Evolutionary conservation across 495 filamentous ascomycete genomes (phyloP), one percentile per base, ranked within the genome.

Genomic region (Lineolata rhizophorae): DNA sequence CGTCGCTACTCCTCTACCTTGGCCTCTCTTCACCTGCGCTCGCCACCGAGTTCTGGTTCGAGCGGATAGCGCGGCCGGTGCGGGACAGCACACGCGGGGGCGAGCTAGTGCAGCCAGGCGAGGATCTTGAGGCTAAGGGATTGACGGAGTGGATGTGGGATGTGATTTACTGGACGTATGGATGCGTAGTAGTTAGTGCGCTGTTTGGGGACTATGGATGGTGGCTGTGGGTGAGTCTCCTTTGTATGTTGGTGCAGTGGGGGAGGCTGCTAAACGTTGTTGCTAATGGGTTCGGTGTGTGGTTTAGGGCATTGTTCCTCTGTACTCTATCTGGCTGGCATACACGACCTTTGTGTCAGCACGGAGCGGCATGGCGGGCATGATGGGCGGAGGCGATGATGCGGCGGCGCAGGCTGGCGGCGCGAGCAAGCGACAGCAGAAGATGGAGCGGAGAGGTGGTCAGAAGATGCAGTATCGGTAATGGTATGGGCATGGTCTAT

Each of bases 91-190:
- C n/a, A n/a, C 13, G 14, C 9, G 15, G 28, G 6, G 69, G 67
- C n/a, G 67, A 70, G 2, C 56, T 95, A 26, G 68, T 67, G 39
- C 66, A 60, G 10, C 60, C 74, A 0, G 87, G 87, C 12, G 85
- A 95, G 49, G 87, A 95, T 50, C 63, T 97, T 16, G 72, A 78
- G 18, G 80, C 81, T 0, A 67, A 75, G 17, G 87, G 87, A 0
- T 56, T 97, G 52, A 95, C 83, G 5, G 87, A 97, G 53, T 97
- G 84, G 55, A 78, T 94, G 75, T 95, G 85, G 64, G 87, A 97
- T 57, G 63, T 93, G 17, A 58, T 94, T 20, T 95, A 92, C 61
- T 83, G 87, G 55, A 67, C 70, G 20, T 53, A 47, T 67, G 67
- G 15, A 46, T 69, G 53, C 51, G 45, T 39, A 51, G 52, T 39